Conservation (phyloP, 1,284 basidiomycete genomes). For the Papiliotrema terrestris region DNA sequence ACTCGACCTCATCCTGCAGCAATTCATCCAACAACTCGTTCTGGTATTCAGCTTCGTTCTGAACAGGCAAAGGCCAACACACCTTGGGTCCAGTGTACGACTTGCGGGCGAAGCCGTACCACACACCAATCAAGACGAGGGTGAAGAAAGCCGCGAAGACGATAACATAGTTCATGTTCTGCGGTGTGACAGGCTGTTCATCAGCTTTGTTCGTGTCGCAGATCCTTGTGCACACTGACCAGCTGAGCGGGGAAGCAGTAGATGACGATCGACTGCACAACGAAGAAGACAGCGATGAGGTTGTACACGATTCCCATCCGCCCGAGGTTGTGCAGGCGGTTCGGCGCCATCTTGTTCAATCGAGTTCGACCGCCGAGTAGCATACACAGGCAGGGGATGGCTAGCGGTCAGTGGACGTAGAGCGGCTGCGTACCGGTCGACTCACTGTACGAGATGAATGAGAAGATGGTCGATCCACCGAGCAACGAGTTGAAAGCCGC, state of each 20-base stretch:
- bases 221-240: conserved; percentile 9
- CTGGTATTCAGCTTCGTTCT: not conserved
- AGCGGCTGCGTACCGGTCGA: not conserved
- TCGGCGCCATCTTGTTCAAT: conserved; percentile 18
- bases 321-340: conserved; percentile 20
- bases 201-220: not conserved
- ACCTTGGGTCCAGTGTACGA: conserved; percentile 3
- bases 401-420: not conserved
- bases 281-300: conserved; percentile 20
- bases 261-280: conserved; percentile 19
- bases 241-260: conserved; percentile 24
- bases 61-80: not conserved
- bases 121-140: not conserved
- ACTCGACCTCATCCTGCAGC: not conserved
- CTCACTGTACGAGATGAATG: conserved; percentile 27
- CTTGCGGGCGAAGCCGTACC: conserved; percentile 6
- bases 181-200: conserved; percentile 1
- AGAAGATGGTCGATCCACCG: conserved; percentile 24
- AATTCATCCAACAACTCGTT: not conserved
- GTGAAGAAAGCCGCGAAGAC: conserved; percentile 6
- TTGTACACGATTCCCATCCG: conserved; percentile 21
- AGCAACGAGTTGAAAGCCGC: conserved; percentile 29
- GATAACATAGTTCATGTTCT: conserved; percentile 6
- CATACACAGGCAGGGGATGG: conserved; percentile 20
- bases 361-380: conserved; percentile 16